Base-by-base conservation (phyloP, 768 basidiomycete genomes). In the Boletus tylopilopsis region DNA sequence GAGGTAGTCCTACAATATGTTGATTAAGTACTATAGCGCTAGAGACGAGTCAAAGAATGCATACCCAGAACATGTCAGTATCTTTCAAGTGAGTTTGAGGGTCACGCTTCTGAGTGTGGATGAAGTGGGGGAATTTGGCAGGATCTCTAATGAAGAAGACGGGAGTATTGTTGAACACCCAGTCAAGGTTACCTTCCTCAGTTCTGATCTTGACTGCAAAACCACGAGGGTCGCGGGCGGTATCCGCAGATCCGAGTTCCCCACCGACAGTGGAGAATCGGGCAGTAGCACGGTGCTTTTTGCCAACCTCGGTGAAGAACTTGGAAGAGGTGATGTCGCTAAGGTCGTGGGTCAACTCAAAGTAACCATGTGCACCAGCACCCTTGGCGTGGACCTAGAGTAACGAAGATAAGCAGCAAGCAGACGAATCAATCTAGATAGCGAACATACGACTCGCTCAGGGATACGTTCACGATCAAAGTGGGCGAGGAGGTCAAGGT, bases 391-490 rank as follows among this genome's bases (percentile, higher is more conserved):
- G 93, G 45, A 94, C 81, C 87, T 92, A 66, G 56, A 58, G 62
- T 1, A 24, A 15, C 6, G 29, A 68, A 54, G 50, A 61, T 63
- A 53, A 76, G 57, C 12, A 39, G 11, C 8, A 6, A 48, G 37
- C n/a, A 16, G 19, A 40, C 6, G 6, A 2, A 42, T 29, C 22
- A 27, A 37, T 30, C 33, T 23, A 21, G 29, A 16, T 5, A 27
- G 27, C 6, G 13, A 35, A 75, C 81, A 57, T 68, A 85, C 92
- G 56, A 90, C 86, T 69, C 92, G 90, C 77, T 95, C 92, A 15
- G 94, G 95, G 62, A 98, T 95, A 66, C 95, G 87, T 71, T 96
- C 94, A 51, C 90, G 85, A 68, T 91, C 90, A 61, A 94, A 94
- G 74, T 95, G 94, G 15, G 90, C 85, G 54, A 98, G 82, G 42